These are phyloP conservation scores for Colletotrichum phormii DNA, from an alignment of 2,329 filamentous ascomycete species.

Conservation along the genomic window DNA sequence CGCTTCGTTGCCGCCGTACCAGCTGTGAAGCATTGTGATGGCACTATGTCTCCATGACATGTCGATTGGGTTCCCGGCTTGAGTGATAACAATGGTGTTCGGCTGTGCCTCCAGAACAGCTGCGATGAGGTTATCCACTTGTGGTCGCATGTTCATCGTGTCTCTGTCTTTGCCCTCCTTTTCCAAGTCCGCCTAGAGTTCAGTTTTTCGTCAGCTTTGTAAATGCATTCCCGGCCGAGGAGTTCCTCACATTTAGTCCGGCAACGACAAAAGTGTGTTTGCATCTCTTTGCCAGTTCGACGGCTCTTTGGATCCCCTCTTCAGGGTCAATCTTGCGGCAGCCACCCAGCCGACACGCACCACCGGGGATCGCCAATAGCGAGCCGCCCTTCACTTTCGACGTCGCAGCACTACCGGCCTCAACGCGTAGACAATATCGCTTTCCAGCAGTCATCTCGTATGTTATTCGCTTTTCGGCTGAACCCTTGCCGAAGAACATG, in stretches of 20 bases:
- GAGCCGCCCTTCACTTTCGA: slow-evolving; percentile 61
- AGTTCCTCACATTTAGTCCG: slow-evolving; percentile 65
- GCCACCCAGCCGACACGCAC: slow-evolving; percentile 72
- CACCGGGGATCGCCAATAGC: slow-evolving; percentile 65
- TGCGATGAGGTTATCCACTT: slow-evolving; percentile 74
- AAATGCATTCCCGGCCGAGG: no score
- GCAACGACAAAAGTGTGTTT: slow-evolving; percentile 84
- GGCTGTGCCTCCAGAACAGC: slow-evolving; percentile 73
- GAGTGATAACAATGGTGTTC: slow-evolving; percentile 74
- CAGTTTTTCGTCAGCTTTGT: background rate
- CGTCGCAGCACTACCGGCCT: slow-evolving; percentile 69
- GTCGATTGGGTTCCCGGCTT: slow-evolving; percentile 75
- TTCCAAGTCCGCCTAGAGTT: slow-evolving; percentile 69
- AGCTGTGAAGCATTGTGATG: slow-evolving; percentile 72
- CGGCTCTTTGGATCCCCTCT: slow-evolving; percentile 73
- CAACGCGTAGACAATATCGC: slow-evolving; percentile 67
- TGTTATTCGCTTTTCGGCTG: slow-evolving; percentile 70
- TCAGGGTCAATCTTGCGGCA: slow-evolving; percentile 67
- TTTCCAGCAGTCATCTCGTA: slow-evolving; percentile 68
- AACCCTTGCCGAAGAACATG: slow-evolving; percentile 75
- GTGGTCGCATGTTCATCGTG: slow-evolving; percentile 77
- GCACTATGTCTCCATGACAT: slow-evolving; percentile 71
- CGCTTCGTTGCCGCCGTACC: slow-evolving; percentile 82
- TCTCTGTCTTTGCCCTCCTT: slow-evolving; percentile 78
- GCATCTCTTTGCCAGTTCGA: slow-evolving; percentile 73